Percentiles rank a stretch among this genome's conserved stretches.
Conservation (phyloP, 176 grass and related monocot genomes). For the Canna indica region DNA sequence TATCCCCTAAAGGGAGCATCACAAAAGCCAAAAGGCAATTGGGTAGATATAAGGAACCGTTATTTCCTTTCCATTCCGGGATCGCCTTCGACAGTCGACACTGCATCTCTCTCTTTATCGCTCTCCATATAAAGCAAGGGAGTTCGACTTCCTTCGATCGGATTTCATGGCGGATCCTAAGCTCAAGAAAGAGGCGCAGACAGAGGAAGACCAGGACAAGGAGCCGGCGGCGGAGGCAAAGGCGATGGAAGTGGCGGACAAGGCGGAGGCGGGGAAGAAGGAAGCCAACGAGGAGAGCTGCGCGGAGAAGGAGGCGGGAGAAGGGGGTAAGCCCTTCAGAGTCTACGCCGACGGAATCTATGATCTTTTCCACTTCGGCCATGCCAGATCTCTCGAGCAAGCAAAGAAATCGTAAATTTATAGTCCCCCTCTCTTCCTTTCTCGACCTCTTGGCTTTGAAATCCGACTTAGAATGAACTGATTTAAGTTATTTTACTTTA, state of each 20-base stretch:
- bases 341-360: slow-evolving; percentile 15
- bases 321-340: background rate
- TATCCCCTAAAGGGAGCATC: no score
- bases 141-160: background rate
- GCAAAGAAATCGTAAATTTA: slow-evolving; percentile 2
- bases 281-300: no score
- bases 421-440: background rate
- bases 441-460: background rate
- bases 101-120: no score
- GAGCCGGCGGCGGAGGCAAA: background rate
- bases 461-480: no score
- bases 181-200: background rate
- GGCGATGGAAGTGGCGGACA: background rate
- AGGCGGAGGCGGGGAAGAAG: background rate
- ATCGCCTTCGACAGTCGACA: background rate
- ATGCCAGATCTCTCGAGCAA: slow-evolving; percentile 10
- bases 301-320: background rate
- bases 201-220: background rate
- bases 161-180: background rate
- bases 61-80: background rate
- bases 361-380: slow-evolving; percentile 14
- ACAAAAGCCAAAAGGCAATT: no score
- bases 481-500: no score
- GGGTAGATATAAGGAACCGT: background rate
- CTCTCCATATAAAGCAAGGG: background rate